These are phyloP conservation scores for Phytophthora pini DNA, from an alignment of 352 stramenopile genomes.

Conservation along the genomic window DNA sequence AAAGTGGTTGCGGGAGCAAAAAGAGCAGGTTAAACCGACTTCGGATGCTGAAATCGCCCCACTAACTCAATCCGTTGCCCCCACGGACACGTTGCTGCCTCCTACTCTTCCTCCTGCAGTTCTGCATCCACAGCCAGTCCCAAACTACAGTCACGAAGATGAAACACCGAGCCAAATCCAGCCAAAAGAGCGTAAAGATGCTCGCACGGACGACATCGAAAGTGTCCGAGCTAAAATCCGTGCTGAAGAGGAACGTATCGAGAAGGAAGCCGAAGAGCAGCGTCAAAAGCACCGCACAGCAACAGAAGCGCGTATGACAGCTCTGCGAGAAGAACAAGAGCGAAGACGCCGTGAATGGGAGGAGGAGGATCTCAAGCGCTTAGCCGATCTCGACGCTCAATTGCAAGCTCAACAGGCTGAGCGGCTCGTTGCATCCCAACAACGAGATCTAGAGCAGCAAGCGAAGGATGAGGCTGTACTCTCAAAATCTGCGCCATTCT, in stretches of 20 bases:
- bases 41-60: background rate
- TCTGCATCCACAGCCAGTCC: conserved; percentile 3
- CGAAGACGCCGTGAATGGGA: conserved; percentile 73
- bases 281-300: conserved; percentile 50
- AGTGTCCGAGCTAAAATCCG: conserved; percentile 46
- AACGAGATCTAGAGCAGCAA: conserved; percentile 45
- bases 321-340: conserved; percentile 70
- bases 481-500: background rate
- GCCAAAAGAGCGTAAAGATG: background rate
- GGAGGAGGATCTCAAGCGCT: conserved; percentile 55
- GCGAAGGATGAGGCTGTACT: conserved; percentile 30
- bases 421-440: conserved; percentile 37
- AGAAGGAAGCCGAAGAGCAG: conserved; percentile 51
- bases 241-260: conserved; percentile 50
- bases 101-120: conserved; percentile 22
- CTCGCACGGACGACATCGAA: conserved; percentile 39
- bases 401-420: conserved; percentile 51
- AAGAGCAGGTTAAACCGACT: conserved; percentile 4
- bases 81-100: conserved; percentile 18
- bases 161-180: background rate
- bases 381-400: conserved; percentile 57
- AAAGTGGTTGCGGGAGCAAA: conserved; percentile 29
- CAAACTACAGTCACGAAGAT: conserved; percentile 4
- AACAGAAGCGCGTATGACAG: conserved; percentile 64
- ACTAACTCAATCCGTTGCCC: conserved; percentile 20